Evolutionary conservation across 441 rosid species (phyloP).

Genomic region (Syzygium syzygioides): DNA sequence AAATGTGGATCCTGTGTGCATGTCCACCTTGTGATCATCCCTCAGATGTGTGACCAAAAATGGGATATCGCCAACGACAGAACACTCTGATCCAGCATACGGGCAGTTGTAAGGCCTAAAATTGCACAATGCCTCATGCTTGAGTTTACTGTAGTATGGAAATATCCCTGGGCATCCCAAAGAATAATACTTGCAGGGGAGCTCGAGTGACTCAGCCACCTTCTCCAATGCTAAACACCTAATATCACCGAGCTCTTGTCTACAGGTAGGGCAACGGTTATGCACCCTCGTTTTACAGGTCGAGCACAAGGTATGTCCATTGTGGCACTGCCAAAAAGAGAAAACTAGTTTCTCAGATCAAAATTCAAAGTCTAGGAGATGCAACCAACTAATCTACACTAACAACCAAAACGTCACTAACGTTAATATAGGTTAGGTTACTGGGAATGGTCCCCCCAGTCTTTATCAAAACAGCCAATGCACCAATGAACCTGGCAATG

Average conservation of each 20-base stretch:
- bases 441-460: background rate
- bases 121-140: constrained; percentile 20
- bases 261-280: constrained; percentile 20
- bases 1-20: constrained; percentile 22
- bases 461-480: background rate
- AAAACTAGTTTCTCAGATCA: background rate
- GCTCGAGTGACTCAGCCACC: constrained; percentile 20
- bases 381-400: background rate
- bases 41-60: constrained; percentile 18
- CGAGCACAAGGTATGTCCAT: constrained; percentile 21
- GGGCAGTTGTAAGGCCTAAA: constrained; percentile 22
- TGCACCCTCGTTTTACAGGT: constrained; percentile 25
- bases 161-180: constrained; percentile 22
- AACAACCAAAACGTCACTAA: background rate
- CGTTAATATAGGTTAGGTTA: background rate
- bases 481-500: background rate
- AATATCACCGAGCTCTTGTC: constrained; percentile 20
- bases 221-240: constrained; percentile 22
- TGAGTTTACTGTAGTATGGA: constrained; percentile 21
- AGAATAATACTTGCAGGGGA: constrained; percentile 20
- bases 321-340: constrained; percentile 12
- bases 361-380: background rate
- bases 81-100: constrained; percentile 20
- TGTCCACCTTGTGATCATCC: constrained; percentile 20
- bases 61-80: constrained; percentile 15